Conservation (phyloP, 495 filamentous ascomycete genomes). For the Entonaema liquescens region DNA sequence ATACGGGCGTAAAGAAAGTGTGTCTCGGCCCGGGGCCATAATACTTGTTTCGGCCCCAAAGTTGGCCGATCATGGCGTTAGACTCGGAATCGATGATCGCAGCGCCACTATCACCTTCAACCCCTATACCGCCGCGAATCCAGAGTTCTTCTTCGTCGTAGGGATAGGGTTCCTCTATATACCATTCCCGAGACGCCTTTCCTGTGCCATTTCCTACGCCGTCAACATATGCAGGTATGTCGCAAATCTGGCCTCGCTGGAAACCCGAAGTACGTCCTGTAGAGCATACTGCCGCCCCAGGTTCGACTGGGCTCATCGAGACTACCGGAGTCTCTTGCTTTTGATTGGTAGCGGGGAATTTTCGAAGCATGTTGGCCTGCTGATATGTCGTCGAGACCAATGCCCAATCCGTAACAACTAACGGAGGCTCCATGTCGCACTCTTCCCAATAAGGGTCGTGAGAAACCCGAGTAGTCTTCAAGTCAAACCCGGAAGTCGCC, state of each 20-base stretch:
- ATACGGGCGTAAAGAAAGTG: conserved; percentile 48
- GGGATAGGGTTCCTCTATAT: conserved; percentile 43
- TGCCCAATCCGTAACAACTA: conserved; percentile 46
- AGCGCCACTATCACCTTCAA: conserved; percentile 49
- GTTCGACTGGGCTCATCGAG: conserved; percentile 25
- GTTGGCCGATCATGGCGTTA: conserved; percentile 46
- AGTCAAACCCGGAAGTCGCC: conserved; percentile 44
- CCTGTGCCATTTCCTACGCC: conserved; percentile 40
- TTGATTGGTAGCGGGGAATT: conserved; percentile 38
- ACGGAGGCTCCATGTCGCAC: conserved; percentile 39
- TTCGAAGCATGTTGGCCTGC: conserved; percentile 44
- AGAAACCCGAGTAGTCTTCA: conserved; percentile 45
- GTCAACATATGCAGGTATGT: conserved; percentile 45
- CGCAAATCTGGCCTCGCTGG: conserved; percentile 43
- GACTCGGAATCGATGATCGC: conserved; percentile 45
- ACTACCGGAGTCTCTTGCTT: conserved; percentile 34
- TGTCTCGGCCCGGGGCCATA: conserved; percentile 42
- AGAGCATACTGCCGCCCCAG: conserved; percentile 35
- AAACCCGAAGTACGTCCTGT: conserved; percentile 45
- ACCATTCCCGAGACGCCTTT: conserved; percentile 48
- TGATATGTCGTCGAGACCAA: conserved; percentile 39
- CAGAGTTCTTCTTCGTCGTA: conserved; percentile 46
- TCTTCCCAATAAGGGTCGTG: conserved; percentile 49
- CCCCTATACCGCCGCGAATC: conserved; percentile 49
- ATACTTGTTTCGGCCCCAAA: conserved; percentile 48